Base-by-base conservation (phyloP, 2,329 filamentous ascomycete species). In the Verticillium longisporum region DNA sequence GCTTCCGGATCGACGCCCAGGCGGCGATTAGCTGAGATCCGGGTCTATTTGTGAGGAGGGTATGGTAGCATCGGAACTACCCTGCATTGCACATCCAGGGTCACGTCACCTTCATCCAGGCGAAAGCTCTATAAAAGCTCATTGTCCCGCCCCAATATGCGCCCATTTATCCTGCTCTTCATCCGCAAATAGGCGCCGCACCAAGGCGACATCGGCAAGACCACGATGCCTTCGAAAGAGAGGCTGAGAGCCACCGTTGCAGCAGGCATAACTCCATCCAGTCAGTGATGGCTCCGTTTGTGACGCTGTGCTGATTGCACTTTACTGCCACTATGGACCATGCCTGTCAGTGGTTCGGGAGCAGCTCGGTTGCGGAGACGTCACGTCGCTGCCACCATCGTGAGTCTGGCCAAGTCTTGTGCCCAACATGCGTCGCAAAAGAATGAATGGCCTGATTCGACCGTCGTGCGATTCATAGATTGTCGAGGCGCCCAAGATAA, bases 111-210 rank as follows among this genome's bases (percentile, higher is more conserved):
- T 59, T 36, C 38, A 53, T 54, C 57, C 54, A 62, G 61, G 54
- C 45, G 32, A 31, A 65, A 64, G 61, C 60, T 61, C 62, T 58
- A 65, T 68, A 69, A 69, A 67, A 71, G 63, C 66, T 70, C 66
- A 65, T 67, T 64, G 66, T 68, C 64, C 70, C 63, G 65, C 64
- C 61, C 73, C 73, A 78, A 77, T 78, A 73, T 78, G 67, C 68
- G 63, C 72, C 77, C 74, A 78, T 78, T 73, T 78, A 77, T 73
- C 68, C 70, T 65, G 55, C 66, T 70, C 73, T 77, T 78, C 75
- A 77, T 66, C 74, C 76, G 75, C 67, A 75, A 75, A 75, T 75
- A 77, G 70, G 68, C 62, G 63, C 57, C 45, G 45, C 45, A 50
- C 13, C 18, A 26, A 50, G 45, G 45, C 45, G 18, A 21, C 45